A percentile compares a stretch with the other conserved stretches of the same genome.
Conservation (phyloP, 2,329 filamentous ascomycete genomes). For the Epichloe sylvatica region DNA sequence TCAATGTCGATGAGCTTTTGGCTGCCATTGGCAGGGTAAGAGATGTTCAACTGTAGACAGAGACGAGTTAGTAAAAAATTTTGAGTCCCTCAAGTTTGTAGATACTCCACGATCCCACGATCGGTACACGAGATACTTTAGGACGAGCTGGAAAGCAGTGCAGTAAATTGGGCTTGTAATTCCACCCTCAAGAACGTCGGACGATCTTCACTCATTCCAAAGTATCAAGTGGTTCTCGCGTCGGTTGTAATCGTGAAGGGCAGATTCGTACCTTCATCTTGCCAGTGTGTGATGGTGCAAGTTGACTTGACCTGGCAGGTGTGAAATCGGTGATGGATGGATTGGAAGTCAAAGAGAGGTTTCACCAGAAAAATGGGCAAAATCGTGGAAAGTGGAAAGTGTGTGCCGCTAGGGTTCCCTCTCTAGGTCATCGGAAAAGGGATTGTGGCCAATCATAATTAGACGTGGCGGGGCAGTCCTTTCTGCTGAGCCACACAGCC, state of each 20-base stretch:
- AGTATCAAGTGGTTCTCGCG: not conserved
- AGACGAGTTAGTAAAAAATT: slow-evolving; percentile 18
- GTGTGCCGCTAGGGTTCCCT: slow-evolving; percentile 29
- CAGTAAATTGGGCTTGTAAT: not conserved
- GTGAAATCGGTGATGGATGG: slow-evolving; percentile 22
- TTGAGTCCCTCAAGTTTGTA: not conserved
- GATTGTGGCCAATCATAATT: slow-evolving; percentile 20
- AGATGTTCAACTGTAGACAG: slow-evolving; percentile 45
- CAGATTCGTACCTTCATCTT: slow-evolving; percentile 31
- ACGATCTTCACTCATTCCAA: not conserved
- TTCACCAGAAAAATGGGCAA: slow-evolving; percentile 21
- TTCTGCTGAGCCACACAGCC: not conserved
- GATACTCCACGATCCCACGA: not conserved
- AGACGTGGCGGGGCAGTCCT: not conserved
- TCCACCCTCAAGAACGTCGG: not conserved
- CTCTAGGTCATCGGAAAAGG: slow-evolving; percentile 4
- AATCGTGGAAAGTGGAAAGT: slow-evolving; percentile 28
- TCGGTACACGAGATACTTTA: not conserved
- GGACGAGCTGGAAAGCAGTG: not conserved
- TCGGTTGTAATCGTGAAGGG: not conserved
- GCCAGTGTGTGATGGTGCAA: slow-evolving; percentile 32
- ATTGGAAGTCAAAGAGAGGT: not conserved
- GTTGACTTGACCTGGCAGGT: slow-evolving; percentile 28
- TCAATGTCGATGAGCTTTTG: slow-evolving; percentile 99
- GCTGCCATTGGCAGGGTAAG: slow-evolving; percentile 96